Evolutionary conservation across 129 eudicot species (phyloP).

Genomic region (Flaveria trinervia): DNA sequence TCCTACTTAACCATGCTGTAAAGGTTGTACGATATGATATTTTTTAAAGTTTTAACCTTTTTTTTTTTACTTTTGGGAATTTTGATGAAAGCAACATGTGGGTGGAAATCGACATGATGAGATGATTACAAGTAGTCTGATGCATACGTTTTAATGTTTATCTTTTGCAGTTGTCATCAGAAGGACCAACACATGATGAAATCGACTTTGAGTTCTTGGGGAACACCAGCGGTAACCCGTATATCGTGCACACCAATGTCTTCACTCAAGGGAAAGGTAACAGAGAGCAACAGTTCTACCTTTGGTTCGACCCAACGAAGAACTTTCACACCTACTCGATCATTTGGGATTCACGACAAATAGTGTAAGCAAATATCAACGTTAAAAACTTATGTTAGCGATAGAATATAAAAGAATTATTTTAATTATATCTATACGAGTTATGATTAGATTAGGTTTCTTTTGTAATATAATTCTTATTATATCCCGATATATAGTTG

Average conservation of each 20-base stretch:
- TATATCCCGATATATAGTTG: too few relatives aligned
- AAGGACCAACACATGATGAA: conserved; percentile 78
- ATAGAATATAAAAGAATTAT: too few relatives aligned
- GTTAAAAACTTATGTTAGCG: too few relatives aligned
- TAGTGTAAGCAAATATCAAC: conserved; percentile 53
- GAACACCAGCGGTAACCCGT: conserved; percentile 62
- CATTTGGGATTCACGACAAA: conserved; percentile 64
- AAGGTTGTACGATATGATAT: conserved; percentile 13
- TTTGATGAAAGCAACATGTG: conserved; percentile 28
- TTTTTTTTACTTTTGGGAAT: conserved; percentile 29
- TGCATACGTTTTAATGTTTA: conserved; percentile 6
- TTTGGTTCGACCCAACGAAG: conserved; percentile 86
- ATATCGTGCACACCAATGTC: conserved; percentile 77
- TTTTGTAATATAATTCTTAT: too few relatives aligned
- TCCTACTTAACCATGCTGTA: background rate
- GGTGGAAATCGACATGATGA: conserved; percentile 25
- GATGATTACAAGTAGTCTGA: conserved; percentile 21
- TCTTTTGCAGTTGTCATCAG: conserved; percentile 63
- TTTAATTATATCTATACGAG: too few relatives aligned
- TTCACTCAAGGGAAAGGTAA: conserved; percentile 69
- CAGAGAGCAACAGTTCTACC: conserved; percentile 77
- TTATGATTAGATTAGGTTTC: too few relatives aligned
- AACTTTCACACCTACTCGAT: conserved; percentile 84
- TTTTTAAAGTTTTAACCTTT: conserved; percentile 12
- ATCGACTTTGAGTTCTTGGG: conserved; percentile 89